A percentile compares a stretch with the other conserved stretches of the same genome.
These are phyloP conservation scores for Nakaseomyces glabratus DNA, from an alignment of 1,139 yeast genomes.

Conservation along the genomic window DNA sequence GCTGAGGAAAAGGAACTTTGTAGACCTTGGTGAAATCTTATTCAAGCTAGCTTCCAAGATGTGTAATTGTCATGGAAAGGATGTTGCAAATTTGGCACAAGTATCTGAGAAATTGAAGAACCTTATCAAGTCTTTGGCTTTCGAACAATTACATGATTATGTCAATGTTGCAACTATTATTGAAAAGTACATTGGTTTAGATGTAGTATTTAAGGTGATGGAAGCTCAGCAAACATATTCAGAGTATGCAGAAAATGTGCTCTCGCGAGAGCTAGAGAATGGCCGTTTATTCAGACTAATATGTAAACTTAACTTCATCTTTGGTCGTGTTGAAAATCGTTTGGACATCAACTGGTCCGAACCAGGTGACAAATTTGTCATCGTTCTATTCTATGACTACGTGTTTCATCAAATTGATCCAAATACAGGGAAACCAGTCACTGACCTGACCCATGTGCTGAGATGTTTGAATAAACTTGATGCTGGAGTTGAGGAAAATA, in stretches of 20 bases:
- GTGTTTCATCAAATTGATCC: conserved; percentile 72
- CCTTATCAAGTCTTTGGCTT: conserved; percentile 30
- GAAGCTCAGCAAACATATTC: conserved; percentile 49
- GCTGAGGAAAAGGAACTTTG: neutral
- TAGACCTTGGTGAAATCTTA: conserved; percentile 47
- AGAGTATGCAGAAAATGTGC: conserved; percentile 60
- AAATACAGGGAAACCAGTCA: conserved; percentile 63
- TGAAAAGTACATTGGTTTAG: neutral
- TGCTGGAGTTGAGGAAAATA: conserved; percentile 80
- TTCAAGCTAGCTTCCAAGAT: conserved; percentile 46
- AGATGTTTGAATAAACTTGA: conserved; percentile 78
- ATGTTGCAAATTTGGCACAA: conserved; percentile 21
- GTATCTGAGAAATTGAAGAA: conserved; percentile 32
- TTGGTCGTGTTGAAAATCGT: conserved; percentile 63
- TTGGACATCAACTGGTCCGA: conserved; percentile 58
- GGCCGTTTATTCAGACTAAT: conserved; percentile 76
- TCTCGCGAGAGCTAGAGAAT: conserved; percentile 74
- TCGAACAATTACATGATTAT: neutral
- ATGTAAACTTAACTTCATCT: conserved; percentile 68
- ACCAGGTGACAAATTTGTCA: conserved; percentile 65
- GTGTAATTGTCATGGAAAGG: conserved; percentile 12
- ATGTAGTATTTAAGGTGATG: conserved; percentile 32
- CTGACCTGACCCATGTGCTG: conserved; percentile 78
- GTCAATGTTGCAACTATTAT: neutral
- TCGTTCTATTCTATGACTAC: conserved; percentile 72